Evolutionary conservation across 2,329 filamentous ascomycete species (phyloP).

Genomic region (Hymenoscyphus fraxineus): DNA sequence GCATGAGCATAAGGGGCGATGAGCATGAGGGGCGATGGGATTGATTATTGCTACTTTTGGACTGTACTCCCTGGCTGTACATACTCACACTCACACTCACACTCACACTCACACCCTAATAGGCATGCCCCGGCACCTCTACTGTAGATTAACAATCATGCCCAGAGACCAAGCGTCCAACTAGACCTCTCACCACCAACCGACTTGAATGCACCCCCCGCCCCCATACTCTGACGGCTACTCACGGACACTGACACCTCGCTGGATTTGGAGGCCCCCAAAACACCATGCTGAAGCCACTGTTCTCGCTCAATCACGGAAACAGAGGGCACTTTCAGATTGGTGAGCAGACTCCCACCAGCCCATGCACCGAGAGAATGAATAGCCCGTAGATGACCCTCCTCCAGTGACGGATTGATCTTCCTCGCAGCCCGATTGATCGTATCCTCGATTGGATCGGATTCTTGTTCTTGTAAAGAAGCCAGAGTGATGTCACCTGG

Average conservation of each 20-base stretch:
- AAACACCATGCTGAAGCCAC: constrained; percentile 64
- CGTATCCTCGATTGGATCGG: constrained; percentile 56
- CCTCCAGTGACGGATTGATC: constrained; percentile 41
- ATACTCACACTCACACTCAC: constrained; percentile 13
- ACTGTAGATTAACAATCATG: constrained; percentile 10
- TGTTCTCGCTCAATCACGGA: constrained; percentile 68
- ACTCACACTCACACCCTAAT: too few relatives aligned
- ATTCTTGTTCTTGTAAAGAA: constrained; percentile 41
- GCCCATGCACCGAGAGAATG: constrained; percentile 71
- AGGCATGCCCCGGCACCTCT: too few relatives aligned
- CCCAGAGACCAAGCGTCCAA: constrained; percentile 64
- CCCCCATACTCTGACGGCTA: constrained; percentile 60
- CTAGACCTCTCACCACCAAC: constrained; percentile 40
- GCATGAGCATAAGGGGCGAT: too few relatives aligned
- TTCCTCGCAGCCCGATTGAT: constrained; percentile 45
- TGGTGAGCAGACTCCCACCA: constrained; percentile 66
- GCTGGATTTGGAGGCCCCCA: constrained; percentile 55
- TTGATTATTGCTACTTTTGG: too few relatives aligned
- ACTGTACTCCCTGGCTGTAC: neutral
- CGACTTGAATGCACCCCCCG: constrained; percentile 45
- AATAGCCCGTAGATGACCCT: constrained; percentile 61
- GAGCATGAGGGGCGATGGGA: too few relatives aligned
- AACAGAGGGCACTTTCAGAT: constrained; percentile 64
- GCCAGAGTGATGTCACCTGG: constrained; percentile 14
- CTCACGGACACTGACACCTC: constrained; percentile 51